phyloP scores from a whole-genome alignment of 2,329 filamentous ascomycete genomes.

The Talaromyces sp. region DNA sequence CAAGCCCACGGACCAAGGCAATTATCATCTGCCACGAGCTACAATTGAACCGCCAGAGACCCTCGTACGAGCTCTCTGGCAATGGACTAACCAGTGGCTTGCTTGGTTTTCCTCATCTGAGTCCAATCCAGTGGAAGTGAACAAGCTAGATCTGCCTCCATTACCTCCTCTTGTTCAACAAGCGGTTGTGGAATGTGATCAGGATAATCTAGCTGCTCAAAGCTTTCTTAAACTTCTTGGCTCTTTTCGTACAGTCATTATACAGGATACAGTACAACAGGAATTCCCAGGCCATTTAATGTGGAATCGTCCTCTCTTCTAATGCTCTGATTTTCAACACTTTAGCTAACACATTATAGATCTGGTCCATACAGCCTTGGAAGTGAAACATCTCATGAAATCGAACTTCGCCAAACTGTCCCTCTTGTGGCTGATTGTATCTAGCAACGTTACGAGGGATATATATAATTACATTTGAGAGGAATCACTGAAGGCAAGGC shows the following conservation, averaged over 20 bases:
- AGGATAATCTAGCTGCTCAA: conserved; percentile 1
- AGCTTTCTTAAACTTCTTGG: neutral
- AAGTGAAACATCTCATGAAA: neutral
- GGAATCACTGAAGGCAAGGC: no score
- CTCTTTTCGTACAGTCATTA: neutral
- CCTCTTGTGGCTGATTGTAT: neutral
- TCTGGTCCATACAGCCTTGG: neutral
- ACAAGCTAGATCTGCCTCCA: neutral
- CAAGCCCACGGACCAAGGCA: neutral
- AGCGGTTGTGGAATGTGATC: neutral
- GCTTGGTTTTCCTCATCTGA: neutral
- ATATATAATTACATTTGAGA: no score
- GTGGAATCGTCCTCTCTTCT: neutral
- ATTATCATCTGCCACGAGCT: neutral
- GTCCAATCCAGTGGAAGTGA: neutral
- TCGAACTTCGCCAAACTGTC: neutral
- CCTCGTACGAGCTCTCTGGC: neutral
- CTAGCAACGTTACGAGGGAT: no score
- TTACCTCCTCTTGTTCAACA: neutral
- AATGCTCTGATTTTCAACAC: conserved; percentile 1
- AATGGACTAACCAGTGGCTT: neutral
- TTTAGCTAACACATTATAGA: neutral
- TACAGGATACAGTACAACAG: neutral
- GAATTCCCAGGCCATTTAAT: neutral
- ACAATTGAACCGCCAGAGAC: neutral